Base-by-base conservation (phyloP, 805 yeast genomes). In the Saccharomycopsis sp. region DNA sequence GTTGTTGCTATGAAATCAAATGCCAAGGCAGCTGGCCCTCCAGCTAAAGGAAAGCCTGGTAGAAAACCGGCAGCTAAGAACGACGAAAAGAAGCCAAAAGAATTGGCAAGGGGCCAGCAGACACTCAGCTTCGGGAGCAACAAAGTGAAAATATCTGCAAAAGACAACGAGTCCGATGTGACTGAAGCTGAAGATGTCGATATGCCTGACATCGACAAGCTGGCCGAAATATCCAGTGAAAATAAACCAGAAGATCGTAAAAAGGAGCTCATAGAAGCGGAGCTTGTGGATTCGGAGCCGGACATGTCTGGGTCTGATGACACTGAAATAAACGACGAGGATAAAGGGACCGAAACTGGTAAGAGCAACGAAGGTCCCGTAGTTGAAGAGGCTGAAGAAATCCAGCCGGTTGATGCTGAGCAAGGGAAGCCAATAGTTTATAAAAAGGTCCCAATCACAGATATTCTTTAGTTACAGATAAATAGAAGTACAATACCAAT, bases 61-160 rank as follows among this genome's bases (percentile, higher is more conserved):
- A 50, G 20, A n/a, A 52, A 50, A 2, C 14, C 47, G 17, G 29
- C 42, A 14, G 35, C 19, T 24, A 2, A 52, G 25, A 29, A 17
- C 22, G 58, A 50, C 15, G 44, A 24, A 7, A 58, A 54, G 49
- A 64, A 53, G 14, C 25, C 20, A 14, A 15, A 22, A n/a, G 19
- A n/a, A 23, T 63, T 75, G 49, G 69, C 72, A 1, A 76, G 74
- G 63, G 81, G 81, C 15, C 83, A 78, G 59, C 70, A 69, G 53
- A 72, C 73, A 1, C 65, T 78, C 20, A 64, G 66, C 14, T 73
- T 75, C 59, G 66, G 66, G 9, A 51, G 44, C 7, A 15, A 23
- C 12, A 55, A 44, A 44, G 49, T 44, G 49, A 51, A 42, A 38
- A 61, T 50, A 7, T 24, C 44, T 2, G 38, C 24, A 3, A 22